Base-by-base conservation (phyloP, 192 early-diverging fungal species). In the Funneliformis mosseae region DNA sequence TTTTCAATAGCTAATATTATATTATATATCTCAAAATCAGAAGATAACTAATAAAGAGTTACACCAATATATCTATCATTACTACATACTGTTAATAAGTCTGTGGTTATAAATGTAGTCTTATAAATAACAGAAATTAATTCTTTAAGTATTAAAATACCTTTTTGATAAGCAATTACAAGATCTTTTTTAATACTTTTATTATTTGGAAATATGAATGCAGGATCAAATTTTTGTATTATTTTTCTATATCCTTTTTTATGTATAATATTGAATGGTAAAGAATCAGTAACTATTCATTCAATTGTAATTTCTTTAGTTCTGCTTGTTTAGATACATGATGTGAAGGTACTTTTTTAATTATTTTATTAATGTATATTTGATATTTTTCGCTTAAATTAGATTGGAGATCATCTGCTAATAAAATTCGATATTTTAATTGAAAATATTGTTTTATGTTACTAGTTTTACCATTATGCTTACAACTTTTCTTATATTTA, bases 61-160 rank as follows among this genome's bases (percentile, higher is more conserved):
- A 76, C 74, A 28, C 73, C 48, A 59, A 75, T 75, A 23, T 75
- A 75, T 75, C 48, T 25, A 11, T 50, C 28, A 12, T 75, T 50
- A 75, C 45, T 60, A 23, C 55, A 1, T 4, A 14, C 11, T 33
- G 48, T 75, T 9, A 3, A 75, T 50, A 75, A 60, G 48, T 63
- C 59, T 14, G 74, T 76, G 9, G 74, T 76, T 48, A 73, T 73
- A 21, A n/a, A 73, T 28, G 71, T 23, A 73, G 71, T 73, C 50
- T 73, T 2, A 73, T 45, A 73, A 23, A 45, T 73, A 5, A 7
- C 50, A 48, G 8, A 73, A 50, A 50, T 18, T n/a, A 73, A 73
- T 25, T 73, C 33, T 25, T 50, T 50, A n/a, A 73, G 5, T 27
- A 28, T 0, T 73, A 73, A 48, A 27, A 73, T 27, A 3, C 43